Evolutionary conservation across 768 basidiomycete genomes (phyloP).

Genomic region (Calocera cornea): DNA sequence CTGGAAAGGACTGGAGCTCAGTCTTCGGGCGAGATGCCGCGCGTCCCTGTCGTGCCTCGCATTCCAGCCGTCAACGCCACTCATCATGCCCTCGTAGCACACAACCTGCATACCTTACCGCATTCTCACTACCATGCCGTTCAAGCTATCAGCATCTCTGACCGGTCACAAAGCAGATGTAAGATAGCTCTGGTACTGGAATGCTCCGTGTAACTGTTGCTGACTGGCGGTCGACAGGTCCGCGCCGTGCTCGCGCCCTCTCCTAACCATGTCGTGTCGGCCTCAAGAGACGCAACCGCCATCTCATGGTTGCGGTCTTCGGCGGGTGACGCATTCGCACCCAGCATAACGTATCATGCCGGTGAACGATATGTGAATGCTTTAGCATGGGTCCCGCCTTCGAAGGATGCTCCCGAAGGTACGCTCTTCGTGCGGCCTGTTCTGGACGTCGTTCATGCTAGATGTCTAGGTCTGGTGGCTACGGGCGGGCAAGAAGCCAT

Average conservation of each 20-base stretch:
- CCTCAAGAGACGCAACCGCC: conserved; percentile 82
- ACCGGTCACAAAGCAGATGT: conserved; percentile 63
- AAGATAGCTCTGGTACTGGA: conserved; percentile 26
- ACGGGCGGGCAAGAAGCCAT: conserved; percentile 83
- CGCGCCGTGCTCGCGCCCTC: conserved; percentile 67
- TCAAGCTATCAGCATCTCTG: conserved; percentile 64
- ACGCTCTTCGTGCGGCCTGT: neutral
- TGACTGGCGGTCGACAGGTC: conserved; percentile 40
- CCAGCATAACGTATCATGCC: conserved; percentile 42
- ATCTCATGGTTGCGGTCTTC: conserved; percentile 64
- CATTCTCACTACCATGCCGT: conserved; percentile 37
- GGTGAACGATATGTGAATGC: conserved; percentile 71
- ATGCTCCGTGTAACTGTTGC: conserved; percentile 12
- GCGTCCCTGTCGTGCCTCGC: neutral
- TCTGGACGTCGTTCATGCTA: conserved; percentile 1
- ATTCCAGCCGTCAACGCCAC: neutral
- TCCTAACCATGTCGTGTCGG: conserved; percentile 67
- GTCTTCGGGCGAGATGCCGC: neutral
- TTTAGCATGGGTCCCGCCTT: conserved; percentile 62
- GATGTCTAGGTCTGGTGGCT: conserved; percentile 60
- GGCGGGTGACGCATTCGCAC: conserved; percentile 37
- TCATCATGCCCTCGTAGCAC: neutral
- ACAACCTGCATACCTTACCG: neutral
- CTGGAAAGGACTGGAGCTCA: neutral
- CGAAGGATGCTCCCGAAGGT: conserved; percentile 41